phyloP scores from a whole-genome alignment of 768 basidiomycete species.

The Pleurotus ostreatus region DNA sequence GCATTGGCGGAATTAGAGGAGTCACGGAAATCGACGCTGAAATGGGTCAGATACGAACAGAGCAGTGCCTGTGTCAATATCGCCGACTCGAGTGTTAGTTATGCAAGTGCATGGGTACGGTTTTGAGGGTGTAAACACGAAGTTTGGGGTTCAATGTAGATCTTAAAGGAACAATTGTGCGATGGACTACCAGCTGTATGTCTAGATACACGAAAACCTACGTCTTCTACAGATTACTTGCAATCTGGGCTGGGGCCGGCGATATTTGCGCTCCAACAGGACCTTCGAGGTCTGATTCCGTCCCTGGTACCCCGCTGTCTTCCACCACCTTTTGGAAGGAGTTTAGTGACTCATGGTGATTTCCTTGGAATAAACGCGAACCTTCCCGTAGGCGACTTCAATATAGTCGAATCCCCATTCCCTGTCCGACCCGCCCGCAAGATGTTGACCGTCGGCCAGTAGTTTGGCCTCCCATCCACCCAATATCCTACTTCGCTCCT shows the following conservation, averaged over 20 bases:
- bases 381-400: slow-evolving; percentile 56
- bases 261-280: slow-evolving; percentile 49
- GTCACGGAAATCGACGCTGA: slow-evolving; percentile 37
- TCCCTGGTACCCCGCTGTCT: slow-evolving; percentile 66
- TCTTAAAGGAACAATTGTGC: neutral
- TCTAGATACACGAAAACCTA: neutral
- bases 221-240: slow-evolving; percentile 31
- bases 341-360: neutral
- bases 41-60: slow-evolving; percentile 93
- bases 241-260: slow-evolving; percentile 12
- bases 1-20: slow-evolving; percentile 60
- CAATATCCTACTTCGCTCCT: slow-evolving; percentile 18
- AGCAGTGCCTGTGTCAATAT: slow-evolving; percentile 70
- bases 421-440: slow-evolving; percentile 54
- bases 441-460: slow-evolving; percentile 55
- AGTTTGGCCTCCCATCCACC: slow-evolving; percentile 43
- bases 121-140: slow-evolving; percentile 34
- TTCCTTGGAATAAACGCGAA: slow-evolving; percentile 21
- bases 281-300: slow-evolving; percentile 54
- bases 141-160: neutral
- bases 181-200: neutral
- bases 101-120: slow-evolving; percentile 84
- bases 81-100: slow-evolving; percentile 90
- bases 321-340: slow-evolving; percentile 50
- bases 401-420: slow-evolving; percentile 86